Percentiles rank a stretch among this genome's conserved stretches.
Conservation (phyloP, 75 land plant species). For the Isoetes taiwanensis region DNA sequence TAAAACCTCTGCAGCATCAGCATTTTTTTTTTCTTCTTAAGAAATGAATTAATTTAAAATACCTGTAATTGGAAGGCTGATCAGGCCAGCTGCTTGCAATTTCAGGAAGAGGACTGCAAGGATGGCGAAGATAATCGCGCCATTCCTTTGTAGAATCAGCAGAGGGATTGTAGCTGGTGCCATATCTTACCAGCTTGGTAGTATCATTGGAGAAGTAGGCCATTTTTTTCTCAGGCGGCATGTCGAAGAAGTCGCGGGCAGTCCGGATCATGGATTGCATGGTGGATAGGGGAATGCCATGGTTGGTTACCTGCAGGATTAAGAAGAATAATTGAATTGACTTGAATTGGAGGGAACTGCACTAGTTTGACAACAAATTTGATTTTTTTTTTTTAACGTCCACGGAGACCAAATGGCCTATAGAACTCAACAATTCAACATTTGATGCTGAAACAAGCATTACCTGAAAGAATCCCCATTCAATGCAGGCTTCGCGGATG, state of each 20-base stretch:
- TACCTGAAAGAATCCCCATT: constrained; percentile 59
- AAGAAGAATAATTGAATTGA: background rate
- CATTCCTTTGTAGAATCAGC: background rate
- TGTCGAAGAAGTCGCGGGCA: constrained; percentile 32
- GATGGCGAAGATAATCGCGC: constrained; percentile 21
- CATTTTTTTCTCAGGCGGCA: constrained; percentile 22
- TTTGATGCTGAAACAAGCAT: background rate
- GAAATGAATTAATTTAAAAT: too few relatives aligned
- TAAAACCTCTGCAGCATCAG: too few relatives aligned
- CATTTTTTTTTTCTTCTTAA: too few relatives aligned
- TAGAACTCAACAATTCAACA: too few relatives aligned
- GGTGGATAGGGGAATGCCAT: constrained; percentile 20
- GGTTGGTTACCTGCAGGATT: constrained; percentile 18
- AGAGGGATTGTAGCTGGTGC: background rate
- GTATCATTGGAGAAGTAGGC: constrained; percentile 18
- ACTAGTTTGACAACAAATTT: too few relatives aligned
- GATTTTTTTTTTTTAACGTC: too few relatives aligned
- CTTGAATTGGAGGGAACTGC: too few relatives aligned
- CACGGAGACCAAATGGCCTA: too few relatives aligned
- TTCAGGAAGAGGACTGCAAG: constrained; percentile 33
- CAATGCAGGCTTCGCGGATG: constrained; percentile 18
- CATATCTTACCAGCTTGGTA: background rate
- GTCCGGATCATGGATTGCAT: constrained; percentile 16
- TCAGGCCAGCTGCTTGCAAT: constrained; percentile 45
- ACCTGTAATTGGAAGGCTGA: background rate